Evolutionary conservation across 441 rosid species (phyloP), one percentile per base, ranked within the genome.

Genomic region (Raphanus hybrid): DNA sequence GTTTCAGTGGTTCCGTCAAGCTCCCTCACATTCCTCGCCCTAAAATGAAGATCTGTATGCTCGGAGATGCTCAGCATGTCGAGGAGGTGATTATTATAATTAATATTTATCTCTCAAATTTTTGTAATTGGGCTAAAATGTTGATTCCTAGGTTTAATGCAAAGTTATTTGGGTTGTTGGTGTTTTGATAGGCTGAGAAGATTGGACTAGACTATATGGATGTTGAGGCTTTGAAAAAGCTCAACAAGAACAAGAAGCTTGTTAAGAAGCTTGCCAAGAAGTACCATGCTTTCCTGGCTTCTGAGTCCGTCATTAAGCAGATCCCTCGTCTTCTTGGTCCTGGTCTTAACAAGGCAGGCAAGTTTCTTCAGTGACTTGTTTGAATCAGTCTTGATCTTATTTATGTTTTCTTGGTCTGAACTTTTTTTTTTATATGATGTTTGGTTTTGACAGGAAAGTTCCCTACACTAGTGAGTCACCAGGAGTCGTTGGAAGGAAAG

Each of bases 291-390:
- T 93, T 95, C 76, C 77, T 93, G 76, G 99, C 98, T 7, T 95
- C 99, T 18, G 99, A 95, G 63, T 90, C 98, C 35, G 98, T 95
- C 74, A 95, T 95, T 83, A 95, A 95, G 89, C 99, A 95, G 90
- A 95, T 95, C 70, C 99, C 99, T 2, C 99, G 99, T 84, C 94
- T 95, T 72, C 81, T 93, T 34, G 99, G 99, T 59, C 99, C 99
- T 71, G 99, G 99, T 81, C 95, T 95, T 27, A 95, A 95, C 97
- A 95, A 95, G 86, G 99, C 99, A 88, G 99, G 99, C 93, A 85
- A 90, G 99, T 87, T 54, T 93, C 97, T 23, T 88, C 75, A 34
- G 69, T 88, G 67, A 92, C 94, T 60, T 89, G 3, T 41, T 15
- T 8, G 39, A 27, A 45, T 6, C 29, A n/a, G 32, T 39, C 23